Evolutionary conservation across 768 basidiomycete species (phyloP), one percentile per base, ranked within the genome.

Genomic region (Dioszegia aurantiaca): DNA sequence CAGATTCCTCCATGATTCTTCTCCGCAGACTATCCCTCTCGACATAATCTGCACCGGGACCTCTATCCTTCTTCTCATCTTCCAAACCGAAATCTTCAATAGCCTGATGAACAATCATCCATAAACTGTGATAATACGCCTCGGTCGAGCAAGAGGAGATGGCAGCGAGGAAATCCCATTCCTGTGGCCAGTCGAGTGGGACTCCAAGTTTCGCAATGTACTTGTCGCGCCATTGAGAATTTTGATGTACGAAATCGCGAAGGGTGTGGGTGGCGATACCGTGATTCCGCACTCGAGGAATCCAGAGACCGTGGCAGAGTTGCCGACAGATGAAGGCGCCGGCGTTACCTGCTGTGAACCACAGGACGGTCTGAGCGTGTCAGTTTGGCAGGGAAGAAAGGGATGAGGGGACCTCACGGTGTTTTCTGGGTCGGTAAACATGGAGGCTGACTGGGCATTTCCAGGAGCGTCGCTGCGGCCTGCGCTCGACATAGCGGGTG

Each of bases 91-190:
- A 90, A 57, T 93, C 90, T 58, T 89, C 86, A 62, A 94, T 77
- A 1, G 90, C 90, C 61, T 82, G 85, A 75, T 88, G 87, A 3
- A 91, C 77, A 40, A 86, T 83, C 59, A 92, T 85, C 90, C 89
- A 94, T 84, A 93, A 87, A 66, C 87, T 84, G 77, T 95, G 91
- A 73, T 88, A 93, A 27, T 87, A 89, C 42, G 55, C 61, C 48
- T 76, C 74, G 16, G 58, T 63, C 0, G 64, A 51, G 41, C 85
- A 85, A 11, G 84, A 83, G 11, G 83, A 82, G 23, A 86, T 83
- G n/a, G 85, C 85, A 21, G 82, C 81, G 43, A 92, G 85, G 67
- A 94, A 97, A 68, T 95, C 90, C 91, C 92, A 94, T 60, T 86
- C 84, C 1, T 84, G 83, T 55, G 86, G 85, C 74, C 90, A 88